A percentile compares a stretch with the other conserved stretches of the same genome.
These are phyloP conservation scores for Cryptococcus sp. DNA, from an alignment of 1,284 basidiomycete genomes.

Conservation along the genomic window DNA sequence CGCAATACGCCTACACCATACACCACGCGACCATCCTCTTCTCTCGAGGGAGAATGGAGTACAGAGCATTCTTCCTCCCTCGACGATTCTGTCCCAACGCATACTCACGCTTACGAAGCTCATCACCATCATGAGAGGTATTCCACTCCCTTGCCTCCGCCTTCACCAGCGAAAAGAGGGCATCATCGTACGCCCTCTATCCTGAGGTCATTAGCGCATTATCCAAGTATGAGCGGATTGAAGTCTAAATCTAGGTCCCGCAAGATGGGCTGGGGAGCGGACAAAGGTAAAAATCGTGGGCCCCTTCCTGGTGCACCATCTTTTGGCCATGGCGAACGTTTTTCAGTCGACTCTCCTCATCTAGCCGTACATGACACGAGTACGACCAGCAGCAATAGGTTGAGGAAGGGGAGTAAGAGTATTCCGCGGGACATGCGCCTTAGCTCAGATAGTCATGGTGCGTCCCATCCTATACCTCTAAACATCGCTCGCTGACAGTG, in stretches of 20 bases:
- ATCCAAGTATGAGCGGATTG: slow-evolving; percentile 36
- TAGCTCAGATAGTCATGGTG: slow-evolving; percentile 9
- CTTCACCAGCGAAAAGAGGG: neutral
- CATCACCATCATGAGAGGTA: neutral
- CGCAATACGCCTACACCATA: slow-evolving; percentile 4
- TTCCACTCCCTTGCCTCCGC: neutral
- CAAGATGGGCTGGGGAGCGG: slow-evolving; percentile 7
- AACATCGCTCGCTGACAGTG: no score
- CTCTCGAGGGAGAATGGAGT: slow-evolving; percentile 11
- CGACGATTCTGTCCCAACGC: neutral
- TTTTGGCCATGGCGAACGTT: neutral
- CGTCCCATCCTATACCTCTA: neutral
- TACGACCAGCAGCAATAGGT: slow-evolving; percentile 3
- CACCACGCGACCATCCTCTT: slow-evolving; percentile 15
- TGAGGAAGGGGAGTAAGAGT: slow-evolving; percentile 18
- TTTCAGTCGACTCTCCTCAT: neutral
- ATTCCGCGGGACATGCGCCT: slow-evolving; percentile 21
- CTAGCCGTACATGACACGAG: slow-evolving; percentile 1
- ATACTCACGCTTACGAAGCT: slow-evolving; percentile 2
- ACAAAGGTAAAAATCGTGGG: neutral
- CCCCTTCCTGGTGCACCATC: slow-evolving; percentile 1
- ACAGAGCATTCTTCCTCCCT: neutral
- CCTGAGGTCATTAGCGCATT: slow-evolving; percentile 35
- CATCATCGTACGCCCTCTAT: slow-evolving; percentile 30
- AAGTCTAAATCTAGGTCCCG: slow-evolving; percentile 21